phyloP scores from a whole-genome alignment of 164 flowering plant genomes.

The Magnolia changhungtana region DNA sequence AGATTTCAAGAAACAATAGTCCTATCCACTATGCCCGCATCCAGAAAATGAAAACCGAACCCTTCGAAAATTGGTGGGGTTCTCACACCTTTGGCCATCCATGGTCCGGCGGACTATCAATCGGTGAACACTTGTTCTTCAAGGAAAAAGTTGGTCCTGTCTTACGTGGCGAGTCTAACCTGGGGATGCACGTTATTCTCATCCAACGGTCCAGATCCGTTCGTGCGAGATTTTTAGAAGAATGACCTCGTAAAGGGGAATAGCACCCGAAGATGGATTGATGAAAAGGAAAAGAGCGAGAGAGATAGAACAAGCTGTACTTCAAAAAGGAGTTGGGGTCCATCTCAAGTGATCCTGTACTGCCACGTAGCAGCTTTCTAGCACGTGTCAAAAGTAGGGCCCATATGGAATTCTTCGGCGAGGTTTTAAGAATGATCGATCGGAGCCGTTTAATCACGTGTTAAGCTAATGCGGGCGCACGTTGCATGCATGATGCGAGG shows the following conservation, averaged over 20 bases:
- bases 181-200: not conserved
- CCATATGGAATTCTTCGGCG: not conserved
- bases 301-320: not conserved
- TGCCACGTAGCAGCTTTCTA: slow-evolving; percentile 1
- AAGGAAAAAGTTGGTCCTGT: too few relatives aligned
- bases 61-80: too few relatives aligned
- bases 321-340: slow-evolving; percentile 4
- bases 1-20: too few relatives aligned
- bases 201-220: not conserved
- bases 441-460: too few relatives aligned
- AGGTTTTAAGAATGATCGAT: not conserved
- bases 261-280: slow-evolving; percentile 20
- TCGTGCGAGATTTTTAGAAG: not conserved
- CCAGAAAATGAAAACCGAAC: not conserved
- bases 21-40: too few relatives aligned
- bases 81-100: too few relatives aligned
- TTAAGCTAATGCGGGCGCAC: not conserved
- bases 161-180: not conserved
- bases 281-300: slow-evolving; percentile 6
- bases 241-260: slow-evolving; percentile 13
- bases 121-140: too few relatives aligned
- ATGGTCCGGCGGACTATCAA: too few relatives aligned
- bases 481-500: not conserved
- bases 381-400: slow-evolving; percentile 17
- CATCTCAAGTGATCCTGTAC: slow-evolving; percentile 10